A percentile compares a stretch with the other conserved stretches of the same genome.
These are phyloP conservation scores for Epichloe coenophiala DNA, from an alignment of 2,329 filamentous ascomycete genomes.

Conservation along the genomic window DNA sequence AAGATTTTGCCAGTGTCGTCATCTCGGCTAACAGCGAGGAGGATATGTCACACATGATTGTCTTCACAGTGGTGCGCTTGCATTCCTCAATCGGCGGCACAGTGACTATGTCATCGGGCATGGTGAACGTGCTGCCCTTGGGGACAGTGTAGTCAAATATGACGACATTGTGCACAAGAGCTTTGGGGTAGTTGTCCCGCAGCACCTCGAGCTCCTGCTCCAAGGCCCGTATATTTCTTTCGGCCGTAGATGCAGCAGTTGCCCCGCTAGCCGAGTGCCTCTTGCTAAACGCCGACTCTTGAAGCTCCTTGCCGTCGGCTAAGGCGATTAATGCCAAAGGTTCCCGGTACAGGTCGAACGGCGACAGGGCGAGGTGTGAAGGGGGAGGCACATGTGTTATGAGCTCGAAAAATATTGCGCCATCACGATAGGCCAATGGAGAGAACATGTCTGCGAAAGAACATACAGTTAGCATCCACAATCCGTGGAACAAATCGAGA, in stretches of 20 bases:
- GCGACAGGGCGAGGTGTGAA: conserved; percentile 65
- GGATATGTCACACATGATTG: conserved; percentile 66
- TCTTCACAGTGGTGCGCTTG: conserved; percentile 68
- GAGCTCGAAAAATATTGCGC: conserved; percentile 79
- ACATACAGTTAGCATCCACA: conserved; percentile 9
- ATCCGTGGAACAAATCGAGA: neutral
- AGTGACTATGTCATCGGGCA: conserved; percentile 52
- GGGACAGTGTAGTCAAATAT: conserved; percentile 59
- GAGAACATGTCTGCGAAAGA: conserved; percentile 72
- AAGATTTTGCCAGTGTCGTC: conserved; percentile 57
- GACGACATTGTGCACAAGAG: conserved; percentile 63
- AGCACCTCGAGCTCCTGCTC: conserved; percentile 58
- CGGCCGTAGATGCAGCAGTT: conserved; percentile 33
- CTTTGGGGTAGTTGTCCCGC: conserved; percentile 59
- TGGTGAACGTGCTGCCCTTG: conserved; percentile 33
- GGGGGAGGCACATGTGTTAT: conserved; percentile 66
- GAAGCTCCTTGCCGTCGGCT: conserved; percentile 64
- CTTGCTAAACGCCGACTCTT: conserved; percentile 38
- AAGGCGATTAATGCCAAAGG: conserved; percentile 73
- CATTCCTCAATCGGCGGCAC: conserved; percentile 57
- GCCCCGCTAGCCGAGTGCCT: conserved; percentile 36
- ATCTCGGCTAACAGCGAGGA: conserved; percentile 62
- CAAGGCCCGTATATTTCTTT: conserved; percentile 44
- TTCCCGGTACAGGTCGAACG: conserved; percentile 84
- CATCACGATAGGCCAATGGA: conserved; percentile 73